These are phyloP conservation scores for Posidonia oceanica DNA, from an alignment of 116 monocot genomes.

Conservation along the genomic window DNA sequence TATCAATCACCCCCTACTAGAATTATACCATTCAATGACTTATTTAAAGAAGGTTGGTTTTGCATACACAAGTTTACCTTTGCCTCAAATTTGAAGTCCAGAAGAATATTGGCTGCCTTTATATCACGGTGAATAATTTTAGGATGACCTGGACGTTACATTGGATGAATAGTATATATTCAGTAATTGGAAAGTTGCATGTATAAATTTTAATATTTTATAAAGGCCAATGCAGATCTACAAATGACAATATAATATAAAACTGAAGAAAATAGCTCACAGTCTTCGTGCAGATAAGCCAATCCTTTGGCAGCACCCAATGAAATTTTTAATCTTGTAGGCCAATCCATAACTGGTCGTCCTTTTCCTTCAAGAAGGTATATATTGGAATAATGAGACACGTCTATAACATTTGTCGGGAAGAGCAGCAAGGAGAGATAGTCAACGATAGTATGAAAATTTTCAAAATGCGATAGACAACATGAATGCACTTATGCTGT, in stretches of 20 bases:
- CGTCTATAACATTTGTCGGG: too few relatives aligned
- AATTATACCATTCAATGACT: too few relatives aligned
- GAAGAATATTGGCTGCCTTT: constrained; percentile 34
- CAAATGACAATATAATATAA: neutral
- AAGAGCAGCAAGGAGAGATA: too few relatives aligned
- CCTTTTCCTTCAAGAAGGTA: constrained; percentile 21
- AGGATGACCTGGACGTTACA: constrained; percentile 18
- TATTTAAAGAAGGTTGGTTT: neutral
- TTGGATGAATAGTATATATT: neutral
- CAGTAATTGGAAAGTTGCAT: neutral
- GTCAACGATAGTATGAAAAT: too few relatives aligned
- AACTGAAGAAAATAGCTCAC: constrained; percentile 24
- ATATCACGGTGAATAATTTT: constrained; percentile 32
- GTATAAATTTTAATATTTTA: too few relatives aligned
- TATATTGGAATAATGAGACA: neutral
- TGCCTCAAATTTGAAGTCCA: constrained; percentile 25
- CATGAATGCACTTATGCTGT: neutral
- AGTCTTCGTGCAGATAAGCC: constrained; percentile 59
- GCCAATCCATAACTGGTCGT: constrained; percentile 44
- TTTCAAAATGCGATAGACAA: neutral
- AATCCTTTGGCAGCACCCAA: constrained; percentile 56
- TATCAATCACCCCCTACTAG: too few relatives aligned
- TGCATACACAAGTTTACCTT: constrained; percentile 13
- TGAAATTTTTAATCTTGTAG: constrained; percentile 48
- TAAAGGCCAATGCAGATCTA: neutral